These are phyloP conservation scores for Phylloporus sp. DNA, from an alignment of 768 basidiomycete genomes.

Conservation along the genomic window DNA sequence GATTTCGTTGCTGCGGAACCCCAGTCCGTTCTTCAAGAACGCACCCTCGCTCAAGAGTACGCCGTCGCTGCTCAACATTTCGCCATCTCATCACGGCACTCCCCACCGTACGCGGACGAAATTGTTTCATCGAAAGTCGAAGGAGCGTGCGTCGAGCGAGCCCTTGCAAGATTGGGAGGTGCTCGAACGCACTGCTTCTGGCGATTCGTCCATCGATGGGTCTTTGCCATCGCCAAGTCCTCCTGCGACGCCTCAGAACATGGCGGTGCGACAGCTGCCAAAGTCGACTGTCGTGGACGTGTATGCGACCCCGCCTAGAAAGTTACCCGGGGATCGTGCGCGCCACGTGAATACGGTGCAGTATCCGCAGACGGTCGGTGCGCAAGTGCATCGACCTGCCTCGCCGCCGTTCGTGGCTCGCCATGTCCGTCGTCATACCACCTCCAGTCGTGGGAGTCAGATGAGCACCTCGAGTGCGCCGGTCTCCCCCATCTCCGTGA, in stretches of 20 bases:
- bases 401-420: conserved; percentile 32
- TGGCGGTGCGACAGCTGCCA: conserved; percentile 12
- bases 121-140: conserved; percentile 33
- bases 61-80: conserved; percentile 28
- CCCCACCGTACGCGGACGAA: conserved; percentile 28
- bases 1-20: conserved; percentile 32
- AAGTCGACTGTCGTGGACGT: conserved; percentile 8
- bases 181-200: conserved; percentile 27
- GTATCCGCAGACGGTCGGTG: conserved; percentile 14
- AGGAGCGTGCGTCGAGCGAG: conserved; percentile 31
- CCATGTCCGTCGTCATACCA: conserved; percentile 31
- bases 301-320: conserved; percentile 11
- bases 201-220: conserved; percentile 22
- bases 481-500: conserved; percentile 27
- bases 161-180: conserved; percentile 32
- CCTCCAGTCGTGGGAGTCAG: conserved; percentile 30
- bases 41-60: conserved; percentile 33
- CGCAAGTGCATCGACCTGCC: conserved; percentile 23
- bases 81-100: conserved; percentile 30
- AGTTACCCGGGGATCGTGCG: conserved; percentile 11
- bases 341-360: conserved; percentile 26
- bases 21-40: conserved; percentile 33
- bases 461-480: conserved; percentile 29
- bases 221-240: conserved; percentile 19
- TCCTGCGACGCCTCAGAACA: conserved; percentile 20